These are phyloP conservation scores for Otatea glauca DNA, from an alignment of 176 grass and related monocot species.

Conservation along the genomic window DNA sequence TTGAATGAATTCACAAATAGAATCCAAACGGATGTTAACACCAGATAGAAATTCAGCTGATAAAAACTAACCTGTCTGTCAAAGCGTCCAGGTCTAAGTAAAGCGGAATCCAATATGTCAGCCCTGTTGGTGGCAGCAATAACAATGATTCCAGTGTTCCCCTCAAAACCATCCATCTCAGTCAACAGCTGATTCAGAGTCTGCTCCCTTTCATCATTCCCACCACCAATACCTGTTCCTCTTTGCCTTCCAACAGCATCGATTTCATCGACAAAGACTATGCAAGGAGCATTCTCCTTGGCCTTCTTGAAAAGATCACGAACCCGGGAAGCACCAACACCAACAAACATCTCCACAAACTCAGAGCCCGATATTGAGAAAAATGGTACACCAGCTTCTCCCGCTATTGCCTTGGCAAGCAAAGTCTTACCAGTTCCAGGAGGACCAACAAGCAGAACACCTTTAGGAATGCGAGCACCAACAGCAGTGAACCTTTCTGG, in stretches of 20 bases:
- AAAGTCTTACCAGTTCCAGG: slow-evolving; percentile 97
- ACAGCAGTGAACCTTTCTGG: slow-evolving; percentile 98
- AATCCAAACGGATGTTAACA: slow-evolving; percentile 15
- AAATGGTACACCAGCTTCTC: slow-evolving; percentile 97
- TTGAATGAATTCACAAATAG: slow-evolving; percentile 5
- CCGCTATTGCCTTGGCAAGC: slow-evolving; percentile 96
- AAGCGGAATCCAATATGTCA: slow-evolving; percentile 96
- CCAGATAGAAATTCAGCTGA: not conserved
- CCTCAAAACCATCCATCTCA: slow-evolving; percentile 98
- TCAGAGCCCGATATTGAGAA: slow-evolving; percentile 97
- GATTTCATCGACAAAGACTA: slow-evolving; percentile 97
- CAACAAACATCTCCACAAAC: slow-evolving; percentile 99
- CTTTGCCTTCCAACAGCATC: slow-evolving; percentile 93
- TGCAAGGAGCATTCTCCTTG: slow-evolving; percentile 98
- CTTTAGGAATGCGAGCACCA: slow-evolving; percentile 95
- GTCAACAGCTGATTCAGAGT: slow-evolving; percentile 87
- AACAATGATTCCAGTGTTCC: slow-evolving; percentile 94
- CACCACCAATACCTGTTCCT: slow-evolving; percentile 90
- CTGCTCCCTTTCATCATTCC: slow-evolving; percentile 94
- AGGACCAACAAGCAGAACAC: slow-evolving; percentile 96
- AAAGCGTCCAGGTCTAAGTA: slow-evolving; percentile 94
- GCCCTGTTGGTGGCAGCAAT: slow-evolving; percentile 96
- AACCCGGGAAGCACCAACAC: slow-evolving; percentile 91
- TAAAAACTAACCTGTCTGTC: slow-evolving; percentile 90
- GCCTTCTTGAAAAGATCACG: slow-evolving; percentile 99